Base-by-base conservation (phyloP, 2,329 filamentous ascomycete species). In the Aspergillus fumigatus region DNA sequence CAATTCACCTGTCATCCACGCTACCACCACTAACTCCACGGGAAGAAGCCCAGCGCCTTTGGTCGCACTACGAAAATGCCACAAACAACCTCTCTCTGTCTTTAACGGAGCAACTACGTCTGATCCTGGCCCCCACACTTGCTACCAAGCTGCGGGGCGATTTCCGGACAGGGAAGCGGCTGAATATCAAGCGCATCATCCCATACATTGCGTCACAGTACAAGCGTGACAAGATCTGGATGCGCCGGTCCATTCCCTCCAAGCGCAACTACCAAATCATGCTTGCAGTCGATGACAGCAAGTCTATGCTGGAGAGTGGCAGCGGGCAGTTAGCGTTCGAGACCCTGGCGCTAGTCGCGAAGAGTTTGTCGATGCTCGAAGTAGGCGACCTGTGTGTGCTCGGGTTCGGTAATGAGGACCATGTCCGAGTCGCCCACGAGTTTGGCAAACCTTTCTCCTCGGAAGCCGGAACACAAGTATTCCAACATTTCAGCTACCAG, bases 181-280 rank as follows among this genome's bases (percentile, higher is more conserved):
- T 99, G 66, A 99, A 97, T 76, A 96, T 99, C 80, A 97, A 97
- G 77, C 91, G 93, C 65, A 99, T 99, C 76, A 99, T 99, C 67
- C 94, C 95, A 0, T 99, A 99, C 77, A 97, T 99, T 65, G 94
- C 95, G 1, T 97, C 92, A 0, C 88, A 89, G 70, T 99, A 97
- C 82, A 97, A 97, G 81, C 90, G 94, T 59, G 94, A 99, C 83
- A 99, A 99, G 81, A 99, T 99, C 76, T 99, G 94, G 94, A 96
- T 99, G 88, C 89, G 95, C 14, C 87, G 95, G 55, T 88, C 86
- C 35, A 86, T 96, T 51, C 95, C 95, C 1, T 93, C 88, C 40
- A 97, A 97, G 77, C 88, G 95, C 43, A 88, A 88, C 56, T 99
- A 99, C 76, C 95, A 99, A 75, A 95, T 99, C 73, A 86, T 99